phyloP scores from a whole-genome alignment of 371 early-diverging fungal genomes.

The Smittium mucronatum region DNA sequence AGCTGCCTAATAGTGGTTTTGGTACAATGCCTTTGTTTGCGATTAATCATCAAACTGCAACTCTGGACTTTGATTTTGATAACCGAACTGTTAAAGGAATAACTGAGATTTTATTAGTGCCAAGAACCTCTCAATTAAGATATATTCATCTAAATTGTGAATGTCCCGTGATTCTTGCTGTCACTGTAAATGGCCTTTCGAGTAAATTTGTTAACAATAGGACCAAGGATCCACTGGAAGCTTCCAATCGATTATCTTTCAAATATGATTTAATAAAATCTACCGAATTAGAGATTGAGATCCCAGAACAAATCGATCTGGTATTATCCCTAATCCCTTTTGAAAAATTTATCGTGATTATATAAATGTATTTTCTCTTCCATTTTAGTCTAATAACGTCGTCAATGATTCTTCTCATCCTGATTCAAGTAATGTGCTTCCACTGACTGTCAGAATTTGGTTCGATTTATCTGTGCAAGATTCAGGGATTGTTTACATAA shows the following conservation, averaged over 20 bases:
- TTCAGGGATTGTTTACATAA: background rate
- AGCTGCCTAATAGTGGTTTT: too few species aligned
- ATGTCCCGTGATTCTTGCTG: conserved; percentile 32
- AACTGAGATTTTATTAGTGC: conserved; percentile 28
- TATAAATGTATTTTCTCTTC: too few species aligned
- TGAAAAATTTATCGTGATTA: too few species aligned
- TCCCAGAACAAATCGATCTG: conserved; percentile 40
- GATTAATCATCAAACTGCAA: conserved; percentile 11
- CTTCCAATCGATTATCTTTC: conserved; percentile 35
- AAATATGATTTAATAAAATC: conserved; percentile 43
- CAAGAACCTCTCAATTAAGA: conserved; percentile 13
- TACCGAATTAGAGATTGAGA: conserved; percentile 47
- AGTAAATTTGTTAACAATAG: conserved; percentile 42
- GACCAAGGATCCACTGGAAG: conserved; percentile 37
- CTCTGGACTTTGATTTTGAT: conserved; percentile 10
- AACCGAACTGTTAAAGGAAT: conserved; percentile 11
- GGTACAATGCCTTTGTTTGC: conserved; percentile 11
- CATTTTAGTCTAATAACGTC: too few species aligned
- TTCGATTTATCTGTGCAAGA: conserved; percentile 18
- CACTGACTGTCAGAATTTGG: background rate
- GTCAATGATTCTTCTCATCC: too few species aligned
- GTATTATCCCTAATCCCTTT: conserved; percentile 15
- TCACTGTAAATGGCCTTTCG: conserved; percentile 39
- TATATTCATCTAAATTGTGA: conserved; percentile 28
- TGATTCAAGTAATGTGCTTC: too few species aligned